Conservation (phyloP, 495 filamentous ascomycete genomes). For the Trichocladium uniseriatum region DNA sequence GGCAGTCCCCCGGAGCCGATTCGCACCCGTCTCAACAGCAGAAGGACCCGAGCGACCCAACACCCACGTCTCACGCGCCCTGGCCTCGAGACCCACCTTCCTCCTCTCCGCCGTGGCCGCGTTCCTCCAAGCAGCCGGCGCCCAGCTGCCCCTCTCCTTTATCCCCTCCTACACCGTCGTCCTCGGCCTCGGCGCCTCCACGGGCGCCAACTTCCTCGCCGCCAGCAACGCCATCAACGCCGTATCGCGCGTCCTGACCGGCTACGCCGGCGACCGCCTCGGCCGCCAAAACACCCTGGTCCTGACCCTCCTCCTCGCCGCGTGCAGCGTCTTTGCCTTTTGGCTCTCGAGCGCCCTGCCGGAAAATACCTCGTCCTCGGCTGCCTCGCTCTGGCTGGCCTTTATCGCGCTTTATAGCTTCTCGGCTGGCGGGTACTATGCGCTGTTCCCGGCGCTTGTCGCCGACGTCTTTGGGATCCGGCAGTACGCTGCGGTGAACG, state of each 20-base stretch:
- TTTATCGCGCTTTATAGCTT: constrained; percentile 48
- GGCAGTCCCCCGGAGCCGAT: constrained; percentile 34
- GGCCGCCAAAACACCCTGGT: constrained; percentile 48
- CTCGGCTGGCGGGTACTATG: constrained; percentile 42
- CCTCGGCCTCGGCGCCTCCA: constrained; percentile 31
- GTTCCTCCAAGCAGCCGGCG: constrained; percentile 38
- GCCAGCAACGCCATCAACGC: constrained; percentile 49
- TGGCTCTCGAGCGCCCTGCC: constrained; percentile 37
- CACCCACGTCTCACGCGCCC: constrained; percentile 34
- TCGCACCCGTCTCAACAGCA: constrained; percentile 10
- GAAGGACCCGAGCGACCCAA: constrained; percentile 17
- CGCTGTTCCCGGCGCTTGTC: constrained; percentile 39
- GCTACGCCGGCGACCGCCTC: constrained; percentile 40
- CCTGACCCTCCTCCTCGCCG: constrained; percentile 39
- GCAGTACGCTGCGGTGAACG: constrained; percentile 50
- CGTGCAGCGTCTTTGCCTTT: constrained; percentile 39
- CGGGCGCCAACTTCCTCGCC: constrained; percentile 43
- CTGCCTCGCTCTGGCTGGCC: constrained; percentile 39
- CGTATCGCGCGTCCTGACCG: constrained; percentile 40
- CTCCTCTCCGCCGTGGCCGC: constrained; percentile 36
- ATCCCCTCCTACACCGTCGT: constrained; percentile 37
- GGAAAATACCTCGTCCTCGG: too few relatives aligned
- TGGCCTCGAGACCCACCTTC: constrained; percentile 34
- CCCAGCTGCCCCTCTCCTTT: constrained; percentile 38
- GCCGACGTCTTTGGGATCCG: constrained; percentile 51